Percentiles rank a stretch among this genome's conserved stretches.
Conservation (phyloP, 345 rosid genomes). For the Eucalyptus dawsonii region DNA sequence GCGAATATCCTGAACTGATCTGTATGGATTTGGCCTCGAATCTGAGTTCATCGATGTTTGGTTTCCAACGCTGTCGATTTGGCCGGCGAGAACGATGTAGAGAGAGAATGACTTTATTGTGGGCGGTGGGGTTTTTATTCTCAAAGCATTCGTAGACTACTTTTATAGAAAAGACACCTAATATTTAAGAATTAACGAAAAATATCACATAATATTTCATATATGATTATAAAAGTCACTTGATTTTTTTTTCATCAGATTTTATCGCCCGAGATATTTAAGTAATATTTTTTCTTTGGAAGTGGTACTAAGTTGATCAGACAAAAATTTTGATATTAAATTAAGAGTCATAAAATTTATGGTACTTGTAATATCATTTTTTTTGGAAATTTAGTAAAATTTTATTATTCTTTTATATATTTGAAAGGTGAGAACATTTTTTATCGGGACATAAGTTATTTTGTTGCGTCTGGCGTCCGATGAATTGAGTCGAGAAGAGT, state of each 20-base stretch:
- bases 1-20: background rate
- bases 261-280: fast-evolving
- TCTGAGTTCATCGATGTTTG: background rate
- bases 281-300: no score
- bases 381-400: no score
- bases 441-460: background rate
- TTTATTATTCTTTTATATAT: background rate
- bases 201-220: background rate
- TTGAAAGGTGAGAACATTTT: background rate
- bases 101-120: background rate
- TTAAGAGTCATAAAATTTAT: fast-evolving
- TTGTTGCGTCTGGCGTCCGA: fast-evolving
- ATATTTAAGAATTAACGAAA: no score
- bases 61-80: background rate
- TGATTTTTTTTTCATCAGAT: fast-evolving
- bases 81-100: background rate
- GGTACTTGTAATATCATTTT: fast-evolving
- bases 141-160: background rate
- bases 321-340: fast-evolving
- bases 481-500: background rate
- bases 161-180: background rate
- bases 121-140: background rate
- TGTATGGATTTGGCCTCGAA: background rate
- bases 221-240: no score
- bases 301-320: fast-evolving